Conservation (phyloP, 495 filamentous ascomycete genomes). For the Aspergillus incahuasiensis region DNA sequence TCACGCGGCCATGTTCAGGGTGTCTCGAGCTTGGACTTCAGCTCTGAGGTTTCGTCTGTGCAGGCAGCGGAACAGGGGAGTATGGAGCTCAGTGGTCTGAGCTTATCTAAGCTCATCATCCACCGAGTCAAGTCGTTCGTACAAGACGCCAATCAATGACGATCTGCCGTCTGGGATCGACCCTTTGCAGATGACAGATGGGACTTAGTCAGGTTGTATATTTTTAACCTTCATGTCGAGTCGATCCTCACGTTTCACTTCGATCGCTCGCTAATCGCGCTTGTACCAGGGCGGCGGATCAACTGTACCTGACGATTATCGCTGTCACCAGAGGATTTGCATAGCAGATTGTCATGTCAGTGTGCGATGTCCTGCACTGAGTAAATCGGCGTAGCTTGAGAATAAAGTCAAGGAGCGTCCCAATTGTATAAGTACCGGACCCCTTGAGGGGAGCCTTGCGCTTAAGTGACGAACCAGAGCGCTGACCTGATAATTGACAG, state of each 20-base stretch:
- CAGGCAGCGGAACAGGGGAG: not conserved
- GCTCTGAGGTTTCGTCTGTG: not conserved
- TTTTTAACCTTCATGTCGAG: slow-evolving; percentile 1
- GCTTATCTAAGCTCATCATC: not conserved
- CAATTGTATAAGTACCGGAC: not conserved
- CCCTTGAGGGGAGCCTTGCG: not conserved
- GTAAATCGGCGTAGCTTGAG: not conserved
- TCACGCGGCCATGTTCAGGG: not conserved
- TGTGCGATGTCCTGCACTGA: not conserved
- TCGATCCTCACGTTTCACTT: not conserved
- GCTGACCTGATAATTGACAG: not conserved
- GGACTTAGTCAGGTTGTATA: slow-evolving; percentile 3
- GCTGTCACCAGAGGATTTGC: not conserved
- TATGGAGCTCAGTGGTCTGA: not conserved
- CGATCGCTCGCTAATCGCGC: not conserved
- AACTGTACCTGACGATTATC: slow-evolving; percentile 7
- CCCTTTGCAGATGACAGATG: slow-evolving; percentile 43
- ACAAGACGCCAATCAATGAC: slow-evolving; percentile 28
- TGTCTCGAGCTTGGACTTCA: not conserved
- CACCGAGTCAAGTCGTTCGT: slow-evolving; percentile 2
- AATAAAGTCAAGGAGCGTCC: not conserved
- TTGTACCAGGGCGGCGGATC: not conserved
- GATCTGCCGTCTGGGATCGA: slow-evolving; percentile 45
- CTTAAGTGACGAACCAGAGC: not conserved
- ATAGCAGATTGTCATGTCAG: not conserved